Evolutionary conservation across 106 monocot genomes (phyloP), one percentile per base, ranked within the genome.

Genomic region (Acorus gramineus): DNA sequence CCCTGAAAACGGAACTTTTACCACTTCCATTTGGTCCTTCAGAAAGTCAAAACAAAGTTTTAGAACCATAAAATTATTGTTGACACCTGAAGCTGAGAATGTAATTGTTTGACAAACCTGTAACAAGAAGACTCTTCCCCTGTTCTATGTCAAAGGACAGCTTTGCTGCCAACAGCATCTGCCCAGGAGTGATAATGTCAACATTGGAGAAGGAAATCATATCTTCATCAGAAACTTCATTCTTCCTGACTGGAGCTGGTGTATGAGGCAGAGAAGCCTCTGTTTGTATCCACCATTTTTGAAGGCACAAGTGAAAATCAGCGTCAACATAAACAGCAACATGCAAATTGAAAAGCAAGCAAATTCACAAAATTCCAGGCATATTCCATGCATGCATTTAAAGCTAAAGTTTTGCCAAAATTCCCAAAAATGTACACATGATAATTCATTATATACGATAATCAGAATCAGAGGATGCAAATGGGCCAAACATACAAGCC

Each of bases 11-110:
- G 2, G 98, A 92, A 66, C 92, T 99, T 74, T 99, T 99, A 6
- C 98, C 98, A 76, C 98, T 99, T 4, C 98, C 98, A 89, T 99
- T 99, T 50, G 98, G 98, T 48, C 98, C 98, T 99, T 82, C 7
- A 80, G 62, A 66, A 65, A 12, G 54, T 46, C 8, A 66, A 51
- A 43, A 67, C 58, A 63, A 47, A 64, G 45, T 14, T 13, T 49
- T 61, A 46, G 48, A 59, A 53, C 58, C 11, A 57, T 8, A 42
- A 47, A 13, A 10, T 63, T 50, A 52, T 62, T 55, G 42, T 49
- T 46, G 45, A 42, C 13, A 42, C 2, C 55, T 2, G 43, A 3
- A 53, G 63, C 59, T 42, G 53, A 54, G 14, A 46, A 51, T 3
- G 3, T 14, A n/a, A 48, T 50, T 8, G 48, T 0, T 56, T 66